Percentiles rank a stretch among this genome's conserved stretches.
These are phyloP conservation scores for Nakazawaea ambrosiae DNA, from an alignment of 805 yeast species.

Conservation along the genomic window DNA sequence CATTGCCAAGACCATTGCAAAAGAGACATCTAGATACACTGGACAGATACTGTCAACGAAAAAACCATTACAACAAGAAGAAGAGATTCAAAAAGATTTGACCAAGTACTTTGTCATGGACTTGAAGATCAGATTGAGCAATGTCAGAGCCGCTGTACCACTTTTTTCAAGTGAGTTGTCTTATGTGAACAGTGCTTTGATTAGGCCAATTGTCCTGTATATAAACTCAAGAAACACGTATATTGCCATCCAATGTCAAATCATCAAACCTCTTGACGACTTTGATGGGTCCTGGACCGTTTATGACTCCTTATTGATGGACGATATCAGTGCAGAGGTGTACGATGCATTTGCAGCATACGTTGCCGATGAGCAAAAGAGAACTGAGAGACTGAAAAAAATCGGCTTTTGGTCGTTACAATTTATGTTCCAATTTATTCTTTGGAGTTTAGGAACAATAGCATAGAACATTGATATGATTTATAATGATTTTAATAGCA, in stretches of 20 bases:
- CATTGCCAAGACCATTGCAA: slow-evolving; percentile 38
- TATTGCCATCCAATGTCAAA: slow-evolving; percentile 79
- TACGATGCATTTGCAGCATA: slow-evolving; percentile 87
- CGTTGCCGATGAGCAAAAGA: slow-evolving; percentile 79
- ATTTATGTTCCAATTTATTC: slow-evolving; percentile 67
- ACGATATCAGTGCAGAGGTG: slow-evolving; percentile 81
- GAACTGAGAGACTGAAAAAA: slow-evolving; percentile 65
- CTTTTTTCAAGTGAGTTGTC: slow-evolving; percentile 80
- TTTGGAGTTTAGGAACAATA: slow-evolving; percentile 77
- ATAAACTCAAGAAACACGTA: slow-evolving; percentile 86
- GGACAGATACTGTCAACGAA: slow-evolving; percentile 16
- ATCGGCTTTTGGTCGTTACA: slow-evolving; percentile 94
- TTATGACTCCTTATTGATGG: slow-evolving; percentile 86
- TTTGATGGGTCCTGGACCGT: slow-evolving; percentile 97
- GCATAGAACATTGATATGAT: too few species aligned
- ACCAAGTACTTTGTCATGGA: slow-evolving; percentile 69
- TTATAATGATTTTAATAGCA: neutral
- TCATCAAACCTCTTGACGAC: slow-evolving; percentile 71
- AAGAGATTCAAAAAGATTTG: slow-evolving; percentile 25
- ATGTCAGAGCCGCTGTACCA: slow-evolving; percentile 87
- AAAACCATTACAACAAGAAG: slow-evolving; percentile 12
- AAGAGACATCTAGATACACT: slow-evolving; percentile 36
- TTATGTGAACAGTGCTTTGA: slow-evolving; percentile 86
- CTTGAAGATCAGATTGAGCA: slow-evolving; percentile 68
- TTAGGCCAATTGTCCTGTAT: slow-evolving; percentile 92